Evolutionary conservation across 2,329 filamentous ascomycete species (phyloP), one percentile per base, ranked within the genome.

Genomic region (Parastagonospora nodorum): DNA sequence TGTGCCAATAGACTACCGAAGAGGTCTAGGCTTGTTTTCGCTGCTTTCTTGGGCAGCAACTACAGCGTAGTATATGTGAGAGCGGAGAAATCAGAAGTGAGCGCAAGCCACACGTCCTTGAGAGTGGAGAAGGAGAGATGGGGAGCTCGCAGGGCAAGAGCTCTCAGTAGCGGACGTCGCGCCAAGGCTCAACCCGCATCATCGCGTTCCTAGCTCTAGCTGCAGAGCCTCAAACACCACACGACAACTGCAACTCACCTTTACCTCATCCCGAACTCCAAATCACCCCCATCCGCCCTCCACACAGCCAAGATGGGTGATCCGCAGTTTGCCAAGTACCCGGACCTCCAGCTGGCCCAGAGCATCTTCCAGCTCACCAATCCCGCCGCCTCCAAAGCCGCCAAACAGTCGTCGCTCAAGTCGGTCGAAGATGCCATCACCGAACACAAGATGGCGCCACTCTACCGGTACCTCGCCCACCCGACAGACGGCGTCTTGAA

Each of bases 361-460:
- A 86, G 92, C 73, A 89, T 94, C 77, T 94, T 94, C 80, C 88
- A 88, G 71, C 83, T 94, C 78, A 91, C 89, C 72, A 92, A 92
- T 75, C 85, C 88, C 63, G 88, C 89, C 63, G 85, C 89, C 64
- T 77, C 86, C 53, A 82, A 83, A 71, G 76, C 82, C 51, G 74
- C 78, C 57, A 90, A 92, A 76, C 85, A 92, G 75, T 76, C 83
- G 48, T 85, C 90, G 33, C 81, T 87, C 61, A 89, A 90, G 77
- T 81, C 81, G 55, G 81, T 95, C 51, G 88, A 92, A 80, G 87
- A 92, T 83, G 89, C 88, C 74, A 93, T 95, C 75, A 78, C 80
- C 66, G 84, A 91, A 76, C 83, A 93, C 74, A 90, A 92, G 79
- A 94, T 94, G 88, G 90, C 90, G 14, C 89, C 90, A 27, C 84